These are phyloP conservation scores for Cadophora sp. DNA, from an alignment of 2,329 filamentous ascomycete species.

Conservation along the genomic window DNA sequence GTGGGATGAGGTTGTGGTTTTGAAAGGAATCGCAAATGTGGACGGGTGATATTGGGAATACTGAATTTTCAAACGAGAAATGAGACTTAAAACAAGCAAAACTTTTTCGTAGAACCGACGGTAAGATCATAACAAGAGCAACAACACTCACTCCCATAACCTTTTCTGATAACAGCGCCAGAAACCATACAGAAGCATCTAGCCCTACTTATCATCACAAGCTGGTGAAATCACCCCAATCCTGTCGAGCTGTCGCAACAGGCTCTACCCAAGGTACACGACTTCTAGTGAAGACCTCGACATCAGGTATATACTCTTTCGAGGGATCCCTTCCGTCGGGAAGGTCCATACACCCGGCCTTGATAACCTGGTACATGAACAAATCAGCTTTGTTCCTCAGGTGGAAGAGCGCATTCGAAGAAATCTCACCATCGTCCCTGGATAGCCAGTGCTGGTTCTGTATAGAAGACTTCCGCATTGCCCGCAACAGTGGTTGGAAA, in stretches of 20 bases:
- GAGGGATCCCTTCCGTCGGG: constrained; percentile 25
- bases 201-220: not conserved
- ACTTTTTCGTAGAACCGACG: not conserved
- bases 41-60: not conserved
- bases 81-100: not conserved
- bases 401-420: not conserved
- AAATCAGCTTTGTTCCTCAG: not conserved
- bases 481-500: constrained; percentile 30
- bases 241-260: constrained; percentile 35
- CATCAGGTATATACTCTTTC: constrained; percentile 31
- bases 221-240: constrained; percentile 30
- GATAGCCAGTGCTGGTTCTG: constrained; percentile 5
- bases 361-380: constrained; percentile 22
- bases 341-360: constrained; percentile 37
- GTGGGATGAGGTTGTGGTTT: constrained; percentile 22
- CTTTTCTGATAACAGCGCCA: not conserved
- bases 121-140: too few relatives aligned
- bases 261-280: constrained; percentile 32
- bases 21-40: not conserved
- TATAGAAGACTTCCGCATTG: constrained; percentile 25
- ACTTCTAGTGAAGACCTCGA: constrained; percentile 38
- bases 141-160: not conserved
- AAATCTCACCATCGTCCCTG: not conserved
- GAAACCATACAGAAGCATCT: not conserved
- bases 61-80: not conserved